These are phyloP conservation scores for Colletotrichum trifolii DNA, from an alignment of 2,329 filamentous ascomycete species.

Conservation along the genomic window DNA sequence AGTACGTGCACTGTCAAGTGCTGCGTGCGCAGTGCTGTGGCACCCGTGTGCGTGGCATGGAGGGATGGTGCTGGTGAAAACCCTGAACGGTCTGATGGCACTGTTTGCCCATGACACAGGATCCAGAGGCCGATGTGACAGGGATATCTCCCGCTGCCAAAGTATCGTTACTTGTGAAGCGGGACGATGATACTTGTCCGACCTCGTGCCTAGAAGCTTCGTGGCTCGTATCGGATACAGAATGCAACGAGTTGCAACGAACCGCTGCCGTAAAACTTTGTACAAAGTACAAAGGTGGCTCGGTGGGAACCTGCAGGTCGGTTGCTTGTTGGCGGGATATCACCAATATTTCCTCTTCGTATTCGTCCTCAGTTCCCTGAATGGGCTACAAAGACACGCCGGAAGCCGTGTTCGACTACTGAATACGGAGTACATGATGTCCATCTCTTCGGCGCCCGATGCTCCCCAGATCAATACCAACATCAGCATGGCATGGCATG, in stretches of 20 bases:
- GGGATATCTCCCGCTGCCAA: slow-evolving; percentile 12
- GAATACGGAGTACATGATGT: background rate
- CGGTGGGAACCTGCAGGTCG: slow-evolving; percentile 29
- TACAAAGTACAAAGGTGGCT: slow-evolving; percentile 24
- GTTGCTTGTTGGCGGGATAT: slow-evolving; percentile 14
- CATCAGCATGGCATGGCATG: background rate
- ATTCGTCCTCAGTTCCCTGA: slow-evolving; percentile 23
- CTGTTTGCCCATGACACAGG: slow-evolving; percentile 27
- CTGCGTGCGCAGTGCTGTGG: background rate
- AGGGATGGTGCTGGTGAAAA: slow-evolving; percentile 30
- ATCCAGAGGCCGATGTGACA: slow-evolving; percentile 8
- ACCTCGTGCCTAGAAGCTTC: slow-evolving; percentile 1
- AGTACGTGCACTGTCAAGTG: too few relatives aligned
- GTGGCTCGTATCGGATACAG: slow-evolving; percentile 19
- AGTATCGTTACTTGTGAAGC: slow-evolving; percentile 25
- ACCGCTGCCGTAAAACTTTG: slow-evolving; percentile 10
- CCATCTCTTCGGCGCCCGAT: slow-evolving; percentile 23
- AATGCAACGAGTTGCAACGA: background rate
- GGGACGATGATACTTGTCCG: slow-evolving; percentile 23
- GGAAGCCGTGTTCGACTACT: slow-evolving; percentile 15
- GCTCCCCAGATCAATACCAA: slow-evolving; percentile 9
- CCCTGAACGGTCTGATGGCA: slow-evolving; percentile 13
- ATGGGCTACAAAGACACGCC: slow-evolving; percentile 15
- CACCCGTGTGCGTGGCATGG: slow-evolving; percentile 29
- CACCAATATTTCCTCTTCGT: slow-evolving; percentile 17